Evolutionary conservation across 176 grass and related monocot species (phyloP), one percentile per base, ranked within the genome.

Genomic region (Musa itinerans): DNA sequence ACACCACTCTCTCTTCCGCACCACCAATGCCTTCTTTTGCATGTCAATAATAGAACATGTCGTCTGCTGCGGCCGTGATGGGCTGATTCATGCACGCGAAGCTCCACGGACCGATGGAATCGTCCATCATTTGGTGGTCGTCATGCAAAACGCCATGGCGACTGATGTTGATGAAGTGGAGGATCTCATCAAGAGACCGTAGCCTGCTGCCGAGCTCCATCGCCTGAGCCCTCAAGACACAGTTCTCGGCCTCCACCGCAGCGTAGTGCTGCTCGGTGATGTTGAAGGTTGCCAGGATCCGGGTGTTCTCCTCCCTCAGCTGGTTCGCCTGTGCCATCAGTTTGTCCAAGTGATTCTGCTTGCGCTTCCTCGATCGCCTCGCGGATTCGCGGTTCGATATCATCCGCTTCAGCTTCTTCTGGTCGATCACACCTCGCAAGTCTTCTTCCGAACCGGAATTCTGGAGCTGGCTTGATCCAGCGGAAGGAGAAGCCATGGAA

Each of bases 301-400:
- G 78, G 58, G 76, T 52, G 11, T 90, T 93, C 66, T 85, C 73
- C 1, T 27, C 78, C 21, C 20, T 80, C 54, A 93, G 51, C 55
- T 79, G 55, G 11, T 74, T 51, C 1, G 79, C 85, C 70, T 89
- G 73, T 51, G 74, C 59, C 3, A 50, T 78, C n/a, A 93, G 77
- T 6, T 85, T 68, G 8, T 93, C 85, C 6, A 90, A 26, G 12
- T 80, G 85, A 2, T 83, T 80, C 52, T 88, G 91, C 75, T 89
- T 93, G 22, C 87, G 74, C 78, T 82, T 72, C 63, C 87, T 81
- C 5, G 87, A 87, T 15, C 85, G 74, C 74, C 54, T 82, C 1
- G 91, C 91, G 0, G 91, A 93, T 69, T 80, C 85, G 0, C 91
- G 83, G 81, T 90, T 93, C 25, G 91, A 90, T 1, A 83, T 83